Evolutionary conservation across 352 stramenopile species (phyloP).

Genomic region (Phytophthora capsici): DNA sequence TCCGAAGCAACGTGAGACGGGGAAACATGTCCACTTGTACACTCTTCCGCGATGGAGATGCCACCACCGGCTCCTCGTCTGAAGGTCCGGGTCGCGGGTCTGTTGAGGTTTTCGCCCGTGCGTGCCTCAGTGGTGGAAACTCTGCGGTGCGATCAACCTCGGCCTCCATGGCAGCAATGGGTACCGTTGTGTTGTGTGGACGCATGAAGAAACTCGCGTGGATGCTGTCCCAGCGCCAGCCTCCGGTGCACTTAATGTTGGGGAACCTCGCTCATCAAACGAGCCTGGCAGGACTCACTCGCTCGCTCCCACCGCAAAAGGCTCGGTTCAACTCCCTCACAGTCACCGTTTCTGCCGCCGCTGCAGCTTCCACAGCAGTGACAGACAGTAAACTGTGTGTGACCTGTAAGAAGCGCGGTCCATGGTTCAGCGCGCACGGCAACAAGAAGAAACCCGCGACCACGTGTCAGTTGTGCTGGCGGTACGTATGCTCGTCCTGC

Average conservation of each 20-base stretch:
- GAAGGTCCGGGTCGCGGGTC: slow-evolving; percentile 29
- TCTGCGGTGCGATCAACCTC: slow-evolving; percentile 36
- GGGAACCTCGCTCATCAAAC: slow-evolving; percentile 23
- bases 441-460: slow-evolving; percentile 43
- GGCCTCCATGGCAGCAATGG: slow-evolving; percentile 41
- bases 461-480: slow-evolving; percentile 53
- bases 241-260: slow-evolving; percentile 15
- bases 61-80: slow-evolving; percentile 25
- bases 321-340: slow-evolving; percentile 27
- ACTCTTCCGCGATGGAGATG: slow-evolving; percentile 54
- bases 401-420: slow-evolving; percentile 45
- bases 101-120: slow-evolving; percentile 39
- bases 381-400: slow-evolving; percentile 38
- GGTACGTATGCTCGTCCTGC: slow-evolving; percentile 59
- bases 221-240: slow-evolving; percentile 47
- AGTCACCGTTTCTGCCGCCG: slow-evolving; percentile 32
- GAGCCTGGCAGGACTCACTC: slow-evolving; percentile 28
- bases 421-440: slow-evolving; percentile 32
- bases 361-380: slow-evolving; percentile 18
- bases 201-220: slow-evolving; percentile 78
- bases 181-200: slow-evolving; percentile 50
- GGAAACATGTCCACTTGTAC: slow-evolving; percentile 61
- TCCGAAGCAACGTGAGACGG: slow-evolving; percentile 40
- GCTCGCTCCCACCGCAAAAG: slow-evolving; percentile 30
- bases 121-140: slow-evolving; percentile 41